Evolutionary conservation across 2,329 filamentous ascomycete species (phyloP), one percentile per base, ranked within the genome.

Genomic region (Fusarium redolens): DNA sequence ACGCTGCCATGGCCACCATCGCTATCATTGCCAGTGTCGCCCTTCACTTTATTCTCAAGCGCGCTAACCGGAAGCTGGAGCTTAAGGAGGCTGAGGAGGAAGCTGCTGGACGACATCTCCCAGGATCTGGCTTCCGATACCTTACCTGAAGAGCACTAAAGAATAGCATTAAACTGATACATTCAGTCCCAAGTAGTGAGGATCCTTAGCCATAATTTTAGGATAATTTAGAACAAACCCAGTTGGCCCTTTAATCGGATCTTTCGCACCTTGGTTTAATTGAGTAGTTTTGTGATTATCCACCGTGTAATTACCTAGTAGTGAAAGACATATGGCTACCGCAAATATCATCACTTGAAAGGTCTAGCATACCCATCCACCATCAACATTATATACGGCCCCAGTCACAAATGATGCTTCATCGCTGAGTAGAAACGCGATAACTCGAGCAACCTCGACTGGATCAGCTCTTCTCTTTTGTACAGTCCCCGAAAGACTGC

Each of bases 321-420:
- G 25, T 33, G 33, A 15, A 33, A 33, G 33, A 15, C 14, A 33
- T 8, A 2, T 33, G 14, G 13, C 33, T 15, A 15, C 33, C 7
- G 33, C 33, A 37, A 9, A 37, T 18, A 18, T 2, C 9, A 37
- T 18, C 35, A 25, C 25, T 18, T 17, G 35, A 4, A 14, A 33
- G 2, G 13, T 14, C 17, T 18, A 77, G 6, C 71, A 78, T 3
- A 76, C 60, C 73, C 68, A 78, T 14, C 81, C 83, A 18, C 84
- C 84, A 58, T 85, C 84, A 3, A 85, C 81, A 20, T 79, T 80
- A 33, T 85, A 84, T 28, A 75, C 66, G 7, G 71, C 73, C 0
- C 77, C 78, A 5, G 73, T 79, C 2, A 78, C 71, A 43, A 77
- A 79, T 0, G 67, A 72, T 3, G 75, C 64, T 11, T 76, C 71